A percentile compares a stretch with the other conserved stretches of the same genome.
Evolutionary conservation across 2,329 filamentous ascomycete species (phyloP).

Genomic region (Apiospora saccharicola): DNA sequence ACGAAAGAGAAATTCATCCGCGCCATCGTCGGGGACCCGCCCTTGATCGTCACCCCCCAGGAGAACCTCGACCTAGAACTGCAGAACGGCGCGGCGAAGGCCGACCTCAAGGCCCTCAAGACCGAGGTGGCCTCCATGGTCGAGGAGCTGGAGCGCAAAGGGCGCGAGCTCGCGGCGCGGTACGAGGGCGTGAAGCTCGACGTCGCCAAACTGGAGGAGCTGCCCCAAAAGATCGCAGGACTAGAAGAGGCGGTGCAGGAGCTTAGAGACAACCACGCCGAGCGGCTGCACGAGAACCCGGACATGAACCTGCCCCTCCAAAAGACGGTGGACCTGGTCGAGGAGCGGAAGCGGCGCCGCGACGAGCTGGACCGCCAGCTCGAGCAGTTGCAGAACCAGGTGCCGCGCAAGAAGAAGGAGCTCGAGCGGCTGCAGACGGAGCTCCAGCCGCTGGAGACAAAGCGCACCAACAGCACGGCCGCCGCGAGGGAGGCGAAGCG

Average conservation of each 20-base stretch:
- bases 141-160: conserved; percentile 71
- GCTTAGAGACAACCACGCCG: conserved; percentile 52
- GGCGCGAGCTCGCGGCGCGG: conserved; percentile 62
- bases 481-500: conserved; percentile 76
- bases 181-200: conserved; percentile 60
- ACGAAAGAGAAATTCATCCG: conserved; percentile 98
- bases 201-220: conserved; percentile 55
- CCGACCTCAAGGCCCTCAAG: conserved; percentile 80
- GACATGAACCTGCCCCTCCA: conserved; percentile 63
- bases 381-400: conserved; percentile 66
- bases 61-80: conserved; percentile 83
- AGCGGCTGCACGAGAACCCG: conserved; percentile 48
- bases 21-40: conserved; percentile 89
- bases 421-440: conserved; percentile 73
- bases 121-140: conserved; percentile 78
- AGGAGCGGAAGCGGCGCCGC: conserved; percentile 57
- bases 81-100: conserved; percentile 74
- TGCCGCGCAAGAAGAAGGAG: conserved; percentile 72
- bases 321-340: conserved; percentile 63
- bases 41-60: conserved; percentile 79
- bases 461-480: conserved; percentile 68
- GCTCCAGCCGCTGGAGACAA: conserved; percentile 71
- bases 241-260: conserved; percentile 57
- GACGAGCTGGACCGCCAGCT: conserved; percentile 69
- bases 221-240: conserved; percentile 58